phyloP scores from a whole-genome alignment of 2,329 filamentous ascomycete genomes.

The Alternaria ethzedia region DNA sequence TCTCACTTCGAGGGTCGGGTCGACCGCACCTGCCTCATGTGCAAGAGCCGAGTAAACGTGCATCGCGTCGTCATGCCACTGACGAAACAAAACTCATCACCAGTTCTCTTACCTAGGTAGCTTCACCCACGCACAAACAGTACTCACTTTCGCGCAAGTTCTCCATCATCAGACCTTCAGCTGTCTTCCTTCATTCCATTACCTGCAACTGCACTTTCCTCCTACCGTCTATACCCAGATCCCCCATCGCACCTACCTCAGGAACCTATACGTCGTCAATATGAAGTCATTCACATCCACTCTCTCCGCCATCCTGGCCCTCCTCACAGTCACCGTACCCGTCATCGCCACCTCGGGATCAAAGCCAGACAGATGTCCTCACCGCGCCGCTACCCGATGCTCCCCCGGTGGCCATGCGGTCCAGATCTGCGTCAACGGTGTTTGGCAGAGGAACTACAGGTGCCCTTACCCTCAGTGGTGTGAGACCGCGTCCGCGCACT shows the following conservation, averaged over 20 bases:
- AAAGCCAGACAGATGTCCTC: neutral
- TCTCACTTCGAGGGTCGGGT: neutral
- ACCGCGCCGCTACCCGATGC: neutral
- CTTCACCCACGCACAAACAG: neutral
- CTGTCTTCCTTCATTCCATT: rapidly evolving
- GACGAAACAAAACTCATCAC: neutral
- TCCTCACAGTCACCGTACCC: neutral
- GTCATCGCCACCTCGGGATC: neutral
- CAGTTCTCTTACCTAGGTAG: no score
- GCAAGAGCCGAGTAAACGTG: neutral
- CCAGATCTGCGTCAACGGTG: neutral
- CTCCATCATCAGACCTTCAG: neutral
- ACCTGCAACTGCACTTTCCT: neutral
- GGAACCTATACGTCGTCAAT: neutral
- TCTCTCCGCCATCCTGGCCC: neutral
- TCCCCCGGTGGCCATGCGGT: neutral
- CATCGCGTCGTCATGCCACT: neutral
- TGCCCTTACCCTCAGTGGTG: neutral
- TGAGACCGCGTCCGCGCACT: neutral
- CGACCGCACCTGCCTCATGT: neutral
- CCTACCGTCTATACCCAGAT: no score
- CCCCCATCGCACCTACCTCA: neutral
- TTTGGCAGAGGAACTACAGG: neutral
- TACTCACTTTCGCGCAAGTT: neutral
- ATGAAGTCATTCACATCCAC: neutral